These are phyloP conservation scores for Sphaerulina musiva DNA, from an alignment of 2,329 filamentous ascomycete genomes.

Conservation along the genomic window DNA sequence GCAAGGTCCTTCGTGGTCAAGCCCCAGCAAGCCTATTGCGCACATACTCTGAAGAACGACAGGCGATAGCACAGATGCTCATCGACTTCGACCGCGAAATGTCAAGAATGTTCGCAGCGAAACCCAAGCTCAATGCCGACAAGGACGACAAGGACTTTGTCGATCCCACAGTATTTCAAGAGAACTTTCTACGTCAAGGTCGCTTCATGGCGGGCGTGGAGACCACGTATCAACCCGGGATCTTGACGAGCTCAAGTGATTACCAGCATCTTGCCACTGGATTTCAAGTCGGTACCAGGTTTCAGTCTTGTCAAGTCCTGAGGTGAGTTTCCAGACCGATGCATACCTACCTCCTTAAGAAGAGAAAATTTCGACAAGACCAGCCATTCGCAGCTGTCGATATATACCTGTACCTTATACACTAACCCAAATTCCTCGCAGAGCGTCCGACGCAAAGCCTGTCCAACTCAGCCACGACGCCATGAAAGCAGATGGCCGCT, in stretches of 20 bases:
- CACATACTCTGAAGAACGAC: conserved; percentile 51
- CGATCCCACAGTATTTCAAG: conserved; percentile 32
- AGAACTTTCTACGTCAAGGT: conserved; percentile 29
- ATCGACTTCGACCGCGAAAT: conserved; percentile 52
- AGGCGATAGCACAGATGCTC: conserved; percentile 57
- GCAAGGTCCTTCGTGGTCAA: conserved; percentile 36
- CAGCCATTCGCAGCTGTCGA: too few relatives aligned
- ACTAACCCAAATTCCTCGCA: too few relatives aligned
- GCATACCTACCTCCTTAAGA: too few relatives aligned
- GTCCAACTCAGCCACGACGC: conserved; percentile 31
- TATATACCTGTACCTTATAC: too few relatives aligned
- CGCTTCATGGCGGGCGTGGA: conserved; percentile 33
- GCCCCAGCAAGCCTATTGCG: conserved; percentile 37
- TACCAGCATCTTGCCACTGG: conserved; percentile 30
- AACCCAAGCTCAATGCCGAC: conserved; percentile 24
- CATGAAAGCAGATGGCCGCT: conserved; percentile 33
- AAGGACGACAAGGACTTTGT: conserved; percentile 26
- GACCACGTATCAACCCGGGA: conserved; percentile 26
- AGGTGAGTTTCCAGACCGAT: neutral
- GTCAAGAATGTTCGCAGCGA: conserved; percentile 42
- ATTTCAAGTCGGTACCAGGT: conserved; percentile 30
- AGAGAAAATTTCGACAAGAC: too few relatives aligned
- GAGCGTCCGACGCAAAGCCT: conserved; percentile 33
- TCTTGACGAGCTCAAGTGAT: conserved; percentile 20
- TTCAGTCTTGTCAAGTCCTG: conserved; percentile 31